Evolutionary conservation across 2,329 filamentous ascomycete genomes (phyloP), one percentile per base, ranked within the genome.

Genomic region (Diaporthe capsici): DNA sequence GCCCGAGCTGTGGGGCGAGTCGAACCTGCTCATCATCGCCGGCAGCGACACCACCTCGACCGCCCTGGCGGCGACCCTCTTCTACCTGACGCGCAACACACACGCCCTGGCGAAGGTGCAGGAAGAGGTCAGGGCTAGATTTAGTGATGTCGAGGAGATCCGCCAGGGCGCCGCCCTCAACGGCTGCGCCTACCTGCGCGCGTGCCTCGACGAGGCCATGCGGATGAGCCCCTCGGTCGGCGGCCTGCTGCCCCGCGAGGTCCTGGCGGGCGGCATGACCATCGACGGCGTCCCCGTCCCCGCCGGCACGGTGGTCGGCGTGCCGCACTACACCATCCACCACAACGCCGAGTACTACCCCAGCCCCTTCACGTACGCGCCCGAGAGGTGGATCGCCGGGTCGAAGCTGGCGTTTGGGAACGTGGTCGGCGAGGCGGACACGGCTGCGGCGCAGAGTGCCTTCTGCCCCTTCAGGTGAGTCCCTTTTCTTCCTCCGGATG

Each of bases 1-100:
- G 3, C 88, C 90, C 0, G 93, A 94, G 80, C 89, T 94, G 34
- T 93, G 92, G 92, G 91, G 89, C 68, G 92, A 94, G 81, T 92
- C 92, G 12, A 94, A 94, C 81, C 84, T 94, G 25, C 87, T 94
- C 12, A 93, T 94, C 85, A 93, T 93, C 77, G 92, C 92, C 13
- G 92, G 92, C 44, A 92, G 92, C 39, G 93, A 94, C 80, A 94
- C 93, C 0, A 94, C 92, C 1, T 93, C 92, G 0, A 94, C 92
- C 1, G 91, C 92, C 83, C 85, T 92, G 87, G 89, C 91, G 4
- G 89, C 90, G 1, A 91, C 90, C 0, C 79, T 92, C 15, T 93
- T 92, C 84, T 92, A 93, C 82, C 88, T 93, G 25, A 87, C 88
- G 44, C 90, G 90, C 74, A 87, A 87, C 83, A 84, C 87, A 0